Evolutionary conservation across 192 early-diverging fungal species (phyloP).

Genomic region (Chytriomyces confervae): DNA sequence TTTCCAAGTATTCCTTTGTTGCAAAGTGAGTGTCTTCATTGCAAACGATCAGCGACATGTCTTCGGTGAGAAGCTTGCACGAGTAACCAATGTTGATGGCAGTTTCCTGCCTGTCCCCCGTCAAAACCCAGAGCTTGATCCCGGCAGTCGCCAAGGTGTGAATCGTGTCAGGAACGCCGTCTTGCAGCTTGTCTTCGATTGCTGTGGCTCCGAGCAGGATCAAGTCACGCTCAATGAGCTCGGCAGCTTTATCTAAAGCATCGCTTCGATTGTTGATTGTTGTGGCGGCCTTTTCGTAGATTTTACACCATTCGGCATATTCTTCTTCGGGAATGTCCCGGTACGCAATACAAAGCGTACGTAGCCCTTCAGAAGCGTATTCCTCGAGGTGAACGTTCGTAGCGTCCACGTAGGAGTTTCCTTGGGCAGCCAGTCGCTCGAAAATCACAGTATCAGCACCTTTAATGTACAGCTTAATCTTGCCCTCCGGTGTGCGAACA

Average conservation of each 20-base stretch:
- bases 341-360: slow-evolving; percentile 95
- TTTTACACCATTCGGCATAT: slow-evolving; percentile 79
- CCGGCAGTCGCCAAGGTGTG: slow-evolving; percentile 92
- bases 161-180: slow-evolving; percentile 98
- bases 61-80: slow-evolving; percentile 95
- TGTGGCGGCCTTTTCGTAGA: slow-evolving; percentile 85
- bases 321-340: slow-evolving; percentile 88
- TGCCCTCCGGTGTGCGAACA: slow-evolving; percentile 83
- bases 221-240: slow-evolving; percentile 93
- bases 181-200: slow-evolving; percentile 98
- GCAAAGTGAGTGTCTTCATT: slow-evolving; percentile 91
- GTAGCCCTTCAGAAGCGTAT: slow-evolving; percentile 93
- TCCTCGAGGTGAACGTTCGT: slow-evolving; percentile 61
- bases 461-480: slow-evolving; percentile 90
- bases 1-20: slow-evolving; percentile 89
- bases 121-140: slow-evolving; percentile 97
- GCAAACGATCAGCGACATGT: slow-evolving; percentile 93
- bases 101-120: slow-evolving; percentile 97
- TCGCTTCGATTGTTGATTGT: slow-evolving; percentile 87
- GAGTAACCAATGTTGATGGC: slow-evolving; percentile 99
- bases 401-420: slow-evolving; percentile 78
- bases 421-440: slow-evolving; percentile 77
- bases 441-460: slow-evolving; percentile 98
- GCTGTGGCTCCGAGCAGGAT: slow-evolving; percentile 95
- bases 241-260: slow-evolving; percentile 89